Conservation (phyloP, 2,329 filamentous ascomycete genomes). For the Colletotrichum orbiculare region DNA sequence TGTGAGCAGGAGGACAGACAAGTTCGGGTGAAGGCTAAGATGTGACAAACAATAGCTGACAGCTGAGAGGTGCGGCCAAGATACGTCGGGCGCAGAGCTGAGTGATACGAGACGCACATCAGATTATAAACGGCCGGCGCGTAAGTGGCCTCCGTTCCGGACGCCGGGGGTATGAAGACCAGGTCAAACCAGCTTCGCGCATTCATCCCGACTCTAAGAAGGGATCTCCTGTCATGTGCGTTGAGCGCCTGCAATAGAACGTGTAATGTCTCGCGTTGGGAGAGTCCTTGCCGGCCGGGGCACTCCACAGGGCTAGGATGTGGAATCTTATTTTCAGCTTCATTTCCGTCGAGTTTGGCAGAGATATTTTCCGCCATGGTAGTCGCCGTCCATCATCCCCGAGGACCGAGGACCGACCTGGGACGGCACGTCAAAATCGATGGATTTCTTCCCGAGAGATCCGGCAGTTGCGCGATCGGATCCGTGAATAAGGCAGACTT, state of each 20-base stretch:
- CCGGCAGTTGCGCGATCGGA: slow-evolving; percentile 29
- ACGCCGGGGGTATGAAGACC: background rate
- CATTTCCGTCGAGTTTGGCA: too few species aligned
- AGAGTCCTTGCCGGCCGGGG: background rate
- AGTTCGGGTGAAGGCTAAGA: slow-evolving; percentile 1
- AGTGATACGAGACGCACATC: too few species aligned
- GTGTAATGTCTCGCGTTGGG: background rate
- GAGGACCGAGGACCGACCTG: too few species aligned
- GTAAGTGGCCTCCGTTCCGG: background rate
- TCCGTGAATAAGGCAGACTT: background rate
- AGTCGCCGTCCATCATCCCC: too few species aligned
- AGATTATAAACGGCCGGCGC: too few species aligned
- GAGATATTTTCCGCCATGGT: too few species aligned
- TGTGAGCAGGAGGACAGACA: too few species aligned
- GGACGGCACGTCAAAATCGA: background rate
- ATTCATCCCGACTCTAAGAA: slow-evolving; percentile 14
- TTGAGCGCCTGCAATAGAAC: background rate
- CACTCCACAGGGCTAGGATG: background rate
- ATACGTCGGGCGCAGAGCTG: too few species aligned
- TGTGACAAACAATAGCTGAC: background rate
- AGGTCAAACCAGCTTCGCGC: background rate
- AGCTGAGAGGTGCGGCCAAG: too few species aligned
- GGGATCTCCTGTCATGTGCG: slow-evolving; percentile 19
- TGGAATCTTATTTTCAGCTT: background rate
- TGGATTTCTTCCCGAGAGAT: slow-evolving; percentile 19